Base-by-base conservation (phyloP, 1,284 basidiomycete species). In the Melampsora americana region DNA sequence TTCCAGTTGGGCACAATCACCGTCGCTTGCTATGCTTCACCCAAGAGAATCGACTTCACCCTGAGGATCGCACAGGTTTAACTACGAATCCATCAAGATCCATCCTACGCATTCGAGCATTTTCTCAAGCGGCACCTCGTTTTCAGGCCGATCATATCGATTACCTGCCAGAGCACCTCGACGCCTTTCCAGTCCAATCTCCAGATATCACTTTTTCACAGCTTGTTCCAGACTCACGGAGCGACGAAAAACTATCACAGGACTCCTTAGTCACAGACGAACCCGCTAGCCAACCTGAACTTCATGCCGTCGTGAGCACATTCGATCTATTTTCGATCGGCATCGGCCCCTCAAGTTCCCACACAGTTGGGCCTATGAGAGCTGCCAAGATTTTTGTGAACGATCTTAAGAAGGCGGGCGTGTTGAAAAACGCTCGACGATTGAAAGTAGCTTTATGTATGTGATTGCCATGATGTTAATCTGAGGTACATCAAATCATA, bases 321-420 rank as follows among this genome's bases (percentile, higher is more conserved):
- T 83, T 83, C 56, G 82, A 83, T 67, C 78, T 83, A 16, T 83
- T 82, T 77, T 82, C 81, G 1, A 81, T 83, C 62, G 82, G 82
- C 30, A 82, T 83, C 53, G 82, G 82, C 1, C 76, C 76, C 35
- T 77, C 75, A 20, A 70, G 66, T 42, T 66, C 66, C 28, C 81
- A 82, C 59, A 82, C 82, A 4, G 80, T 83, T 26, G 82, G 82
- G 0, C 82, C 82, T 14, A 81, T 82, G 80, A 79, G 82, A 12
- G 82, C 82, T 12, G 82, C 80, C 16, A 79, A 79, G 20, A 83
- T 83, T 65, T 83, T 83, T 66, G 79, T 80, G 18, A 79, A 78
- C 3, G 82, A 82, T 65, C 76, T 83, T 28, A 78, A 79, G 39
- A 79, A 81, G 44, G 76, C 78, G n/a, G 72, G 77, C 18, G 75